phyloP scores from a whole-genome alignment of 768 basidiomycete species.

The Kwoniella mangroviensis region DNA sequence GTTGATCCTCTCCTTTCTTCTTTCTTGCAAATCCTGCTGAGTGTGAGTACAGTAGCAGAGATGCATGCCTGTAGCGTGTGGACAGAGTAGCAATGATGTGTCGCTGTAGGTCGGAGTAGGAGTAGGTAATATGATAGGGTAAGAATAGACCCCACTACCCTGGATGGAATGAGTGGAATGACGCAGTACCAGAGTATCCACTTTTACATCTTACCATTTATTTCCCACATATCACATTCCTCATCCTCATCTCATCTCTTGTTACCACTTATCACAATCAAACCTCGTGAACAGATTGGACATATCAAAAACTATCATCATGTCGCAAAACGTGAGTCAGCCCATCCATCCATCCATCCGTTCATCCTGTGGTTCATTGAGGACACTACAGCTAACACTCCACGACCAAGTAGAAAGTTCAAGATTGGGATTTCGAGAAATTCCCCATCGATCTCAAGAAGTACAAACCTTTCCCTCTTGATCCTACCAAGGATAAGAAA shows the following conservation, averaged over 20 bases:
- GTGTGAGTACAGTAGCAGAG: too few species aligned
- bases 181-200: background rate
- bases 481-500: constrained; percentile 67
- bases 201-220: background rate
- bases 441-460: constrained; percentile 80
- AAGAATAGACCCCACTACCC: background rate
- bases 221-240: background rate
- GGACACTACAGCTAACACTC: too few species aligned
- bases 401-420: constrained; percentile 24
- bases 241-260: background rate
- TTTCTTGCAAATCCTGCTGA: too few species aligned
- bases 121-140: too few species aligned
- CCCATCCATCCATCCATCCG: background rate
- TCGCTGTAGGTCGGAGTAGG: background rate
- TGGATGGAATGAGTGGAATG: background rate
- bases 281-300: too few species aligned
- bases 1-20: too few species aligned
- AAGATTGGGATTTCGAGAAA: constrained; percentile 54
- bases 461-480: constrained; percentile 76
- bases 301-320: constrained; percentile 1
- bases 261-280: background rate
- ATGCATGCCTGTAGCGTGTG: background rate
- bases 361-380: too few species aligned
- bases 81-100: background rate
- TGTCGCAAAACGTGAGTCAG: constrained; percentile 14